A percentile compares a stretch with the other conserved stretches of the same genome.
Evolutionary conservation across 1,139 yeast species (phyloP).

Genomic region (Pichia sp.): DNA sequence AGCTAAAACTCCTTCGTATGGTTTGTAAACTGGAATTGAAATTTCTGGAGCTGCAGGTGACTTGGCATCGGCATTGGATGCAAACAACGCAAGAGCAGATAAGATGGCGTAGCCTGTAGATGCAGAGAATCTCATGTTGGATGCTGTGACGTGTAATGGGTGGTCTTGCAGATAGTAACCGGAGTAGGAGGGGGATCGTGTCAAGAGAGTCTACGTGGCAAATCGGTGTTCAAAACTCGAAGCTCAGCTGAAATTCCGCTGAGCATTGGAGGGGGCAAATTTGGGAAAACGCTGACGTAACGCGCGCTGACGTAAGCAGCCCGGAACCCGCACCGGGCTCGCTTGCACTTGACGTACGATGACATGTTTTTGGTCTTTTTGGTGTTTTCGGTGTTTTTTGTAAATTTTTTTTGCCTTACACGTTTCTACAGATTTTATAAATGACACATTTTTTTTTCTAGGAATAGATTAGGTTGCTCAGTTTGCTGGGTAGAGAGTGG

Average conservation of each 20-base stretch:
- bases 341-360: background rate
- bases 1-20: conserved; percentile 34
- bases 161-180: too few relatives aligned
- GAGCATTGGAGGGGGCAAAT: background rate
- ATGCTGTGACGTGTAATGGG: too few relatives aligned
- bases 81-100: background rate
- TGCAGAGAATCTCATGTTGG: conserved; percentile 15
- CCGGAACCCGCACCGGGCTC: too few relatives aligned
- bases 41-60: background rate
- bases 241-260: background rate
- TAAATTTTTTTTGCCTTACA: too few relatives aligned
- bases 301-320: too few relatives aligned
- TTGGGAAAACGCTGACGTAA: background rate
- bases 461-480: background rate
- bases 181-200: too few relatives aligned
- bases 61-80: background rate
- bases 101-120: conserved; percentile 12
- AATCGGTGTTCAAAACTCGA: too few relatives aligned
- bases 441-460: background rate
- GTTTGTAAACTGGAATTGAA: conserved; percentile 4
- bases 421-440: too few relatives aligned
- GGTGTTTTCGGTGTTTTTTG: too few relatives aligned
- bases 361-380: background rate
- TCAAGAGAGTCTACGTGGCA: background rate
- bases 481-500: conserved; percentile 8